Percentiles rank a stretch among this genome's conserved stretches.
These are phyloP conservation scores for Sporothrix inflata DNA, from an alignment of 2,329 filamentous ascomycete species.

Conservation along the genomic window DNA sequence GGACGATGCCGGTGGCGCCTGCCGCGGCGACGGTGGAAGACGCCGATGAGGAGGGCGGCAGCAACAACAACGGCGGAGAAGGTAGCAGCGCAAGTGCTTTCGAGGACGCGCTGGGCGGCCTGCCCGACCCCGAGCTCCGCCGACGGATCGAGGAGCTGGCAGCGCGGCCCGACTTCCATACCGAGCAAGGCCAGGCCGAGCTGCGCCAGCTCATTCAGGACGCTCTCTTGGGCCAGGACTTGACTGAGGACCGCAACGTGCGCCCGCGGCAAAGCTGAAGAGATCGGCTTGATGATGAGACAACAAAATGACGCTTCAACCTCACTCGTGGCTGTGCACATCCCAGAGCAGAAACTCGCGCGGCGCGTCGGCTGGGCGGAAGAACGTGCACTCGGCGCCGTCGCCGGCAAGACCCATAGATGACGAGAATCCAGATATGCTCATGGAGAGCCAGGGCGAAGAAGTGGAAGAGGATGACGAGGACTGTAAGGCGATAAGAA, in stretches of 20 bases:
- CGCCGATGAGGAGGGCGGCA: slow-evolving; percentile 49
- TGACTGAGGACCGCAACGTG: slow-evolving; percentile 67
- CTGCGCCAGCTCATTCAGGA: slow-evolving; percentile 80
- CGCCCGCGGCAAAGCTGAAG: slow-evolving; percentile 62
- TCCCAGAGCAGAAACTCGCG: slow-evolving; percentile 66
- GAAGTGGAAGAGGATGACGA: slow-evolving; percentile 34
- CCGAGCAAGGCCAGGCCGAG: slow-evolving; percentile 76
- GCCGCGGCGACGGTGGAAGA: slow-evolving; percentile 43
- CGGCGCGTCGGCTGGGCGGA: slow-evolving; percentile 53
- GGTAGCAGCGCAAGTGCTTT: not conserved
- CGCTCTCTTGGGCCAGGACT: slow-evolving; percentile 69
- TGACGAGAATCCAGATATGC: slow-evolving; percentile 55
- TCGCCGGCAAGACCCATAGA: slow-evolving; percentile 50
- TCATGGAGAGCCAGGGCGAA: slow-evolving; percentile 59
- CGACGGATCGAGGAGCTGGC: slow-evolving; percentile 88
- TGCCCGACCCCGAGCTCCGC: slow-evolving; percentile 79
- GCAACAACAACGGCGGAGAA: not conserved
- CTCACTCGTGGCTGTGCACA: slow-evolving; percentile 51
- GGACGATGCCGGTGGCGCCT: slow-evolving; percentile 66
- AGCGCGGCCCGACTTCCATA: slow-evolving; percentile 79
- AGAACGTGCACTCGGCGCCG: slow-evolving; percentile 55
- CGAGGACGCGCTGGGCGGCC: slow-evolving; percentile 53
- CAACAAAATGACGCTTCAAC: not conserved
- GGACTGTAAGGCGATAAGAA: slow-evolving; percentile 49
- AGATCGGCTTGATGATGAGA: too few relatives aligned